These are phyloP conservation scores for Alloteropsis semialata DNA, from an alignment of 176 grass and related monocot species.

Conservation along the genomic window DNA sequence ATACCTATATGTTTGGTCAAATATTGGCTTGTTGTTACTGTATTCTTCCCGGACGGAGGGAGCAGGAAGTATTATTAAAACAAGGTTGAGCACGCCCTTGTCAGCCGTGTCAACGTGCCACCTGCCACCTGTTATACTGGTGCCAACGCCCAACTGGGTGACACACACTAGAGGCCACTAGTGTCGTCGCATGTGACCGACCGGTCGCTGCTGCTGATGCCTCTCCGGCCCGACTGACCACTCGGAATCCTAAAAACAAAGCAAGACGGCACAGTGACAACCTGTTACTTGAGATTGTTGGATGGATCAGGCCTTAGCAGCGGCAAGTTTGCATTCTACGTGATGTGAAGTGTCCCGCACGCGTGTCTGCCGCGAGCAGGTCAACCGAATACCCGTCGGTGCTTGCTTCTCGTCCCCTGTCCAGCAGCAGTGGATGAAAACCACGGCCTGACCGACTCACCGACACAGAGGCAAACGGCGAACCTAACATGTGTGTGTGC, in stretches of 20 bases:
- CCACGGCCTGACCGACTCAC: neutral
- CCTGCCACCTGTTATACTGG: neutral
- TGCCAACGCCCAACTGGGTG: neutral
- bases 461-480: neutral
- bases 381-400: slow-evolving; percentile 8
- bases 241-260: neutral
- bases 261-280: neutral
- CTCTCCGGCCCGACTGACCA: too few relatives aligned
- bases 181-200: neutral
- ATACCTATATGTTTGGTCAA: too few relatives aligned
- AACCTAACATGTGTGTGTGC: slow-evolving; percentile 1
- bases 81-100: too few relatives aligned
- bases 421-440: slow-evolving; percentile 12
- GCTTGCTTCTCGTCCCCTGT: neutral
- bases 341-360: neutral
- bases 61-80: too few relatives aligned
- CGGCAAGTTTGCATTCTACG: neutral
- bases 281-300: neutral
- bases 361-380: slow-evolving; percentile 11
- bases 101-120: neutral
- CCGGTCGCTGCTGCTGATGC: neutral
- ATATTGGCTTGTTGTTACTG: too few relatives aligned
- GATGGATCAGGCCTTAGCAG: neutral
- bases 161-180: neutral
- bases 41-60: too few relatives aligned